phyloP scores from a whole-genome alignment of 2,329 filamentous ascomycete genomes.

The Elsinoe australis region DNA sequence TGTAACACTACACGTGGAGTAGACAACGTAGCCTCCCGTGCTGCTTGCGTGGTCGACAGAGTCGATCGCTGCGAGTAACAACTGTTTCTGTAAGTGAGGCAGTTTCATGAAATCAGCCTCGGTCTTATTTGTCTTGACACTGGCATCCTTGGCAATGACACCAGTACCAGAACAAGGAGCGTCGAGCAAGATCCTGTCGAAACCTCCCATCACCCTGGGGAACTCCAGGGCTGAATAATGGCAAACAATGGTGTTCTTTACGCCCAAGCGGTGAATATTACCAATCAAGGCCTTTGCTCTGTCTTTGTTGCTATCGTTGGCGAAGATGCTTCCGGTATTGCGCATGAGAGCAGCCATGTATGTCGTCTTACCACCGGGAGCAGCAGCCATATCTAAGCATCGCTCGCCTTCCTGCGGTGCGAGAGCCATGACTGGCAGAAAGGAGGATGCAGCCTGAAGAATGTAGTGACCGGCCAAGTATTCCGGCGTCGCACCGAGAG shows the following conservation, averaged over 20 bases:
- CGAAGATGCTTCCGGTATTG: conserved; percentile 91
- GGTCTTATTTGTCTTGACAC: conserved; percentile 97
- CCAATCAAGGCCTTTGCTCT: conserved; percentile 96
- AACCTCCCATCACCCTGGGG: conserved; percentile 88
- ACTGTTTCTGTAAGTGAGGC: conserved; percentile 89
- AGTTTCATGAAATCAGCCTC: conserved; percentile 90
- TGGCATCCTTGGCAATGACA: conserved; percentile 93
- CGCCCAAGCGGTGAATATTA: conserved; percentile 91
- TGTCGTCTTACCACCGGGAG: conserved; percentile 92
- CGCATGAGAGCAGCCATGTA: conserved; percentile 96
- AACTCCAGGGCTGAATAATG: conserved; percentile 94
- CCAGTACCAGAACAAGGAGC: conserved; percentile 94
- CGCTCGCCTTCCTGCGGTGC: conserved; percentile 90
- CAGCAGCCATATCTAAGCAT: conserved; percentile 88
- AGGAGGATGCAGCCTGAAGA: conserved; percentile 90
- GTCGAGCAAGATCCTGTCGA: conserved; percentile 89
- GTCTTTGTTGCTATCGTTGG: conserved; percentile 90
- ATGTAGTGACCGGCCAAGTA: conserved; percentile 98
- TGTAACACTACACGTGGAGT: conserved; percentile 92
- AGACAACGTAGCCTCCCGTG: conserved; percentile 90
- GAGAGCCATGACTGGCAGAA: conserved; percentile 94
- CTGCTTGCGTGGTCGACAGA: conserved; percentile 86
- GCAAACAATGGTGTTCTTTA: conserved; percentile 89
- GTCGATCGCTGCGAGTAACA: conserved; percentile 87
- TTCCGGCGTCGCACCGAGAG: conserved; percentile 89